Base-by-base conservation (phyloP, 2,329 filamentous ascomycete species). In the Macrophomina tecta region DNA sequence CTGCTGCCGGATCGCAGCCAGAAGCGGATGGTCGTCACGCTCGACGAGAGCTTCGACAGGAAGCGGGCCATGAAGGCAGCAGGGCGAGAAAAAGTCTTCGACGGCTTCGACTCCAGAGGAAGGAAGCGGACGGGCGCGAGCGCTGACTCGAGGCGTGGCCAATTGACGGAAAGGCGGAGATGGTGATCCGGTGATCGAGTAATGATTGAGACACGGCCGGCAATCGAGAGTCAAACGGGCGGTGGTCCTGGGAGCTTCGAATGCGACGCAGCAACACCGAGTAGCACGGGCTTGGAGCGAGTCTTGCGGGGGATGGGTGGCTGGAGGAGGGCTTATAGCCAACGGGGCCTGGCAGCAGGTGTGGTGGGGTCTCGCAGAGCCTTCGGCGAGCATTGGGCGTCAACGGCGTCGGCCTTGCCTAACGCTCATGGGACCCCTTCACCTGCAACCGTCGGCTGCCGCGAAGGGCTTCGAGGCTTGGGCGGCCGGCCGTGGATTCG, bases 21-120 rank as follows among this genome's bases (percentile, higher is more conserved):
- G 48, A 45, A 45, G 23, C 62, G 40, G 52, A 62, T 48, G 58
- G 58, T 62, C 49, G 23, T 65, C 62, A 53, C 62, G 48, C 49
- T 36, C 36, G 49, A 46, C 49, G 49, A 56, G 38, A 46, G 51
- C 51, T 53, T 55, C 28, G 51, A 55, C 11, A 65, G 52, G 62
- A 55, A 65, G 38, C 40, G 62, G 34, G 40, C 36, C 49, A 45
- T 46, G 49, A 42, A 49, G 16, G 16, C 18, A 18, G 14, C 23
- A 2, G 38, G 23, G 34, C 36, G 2, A 42, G 14, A 36, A 23
- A 8, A 23, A 1, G 7, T 36, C n/a, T n/a, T 18, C 51, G 18
- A 36, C 32, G 5, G 16, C 32, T 28, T 55, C 32, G 51, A 55
- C 51, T 55, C 32, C 32, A 23, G 51, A 16, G 11, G 12, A 55